Percentiles rank a stretch among this genome's conserved stretches.
These are phyloP conservation scores for Corrigiola litoralis DNA, from an alignment of 179 eudicot species.

Conservation along the genomic window DNA sequence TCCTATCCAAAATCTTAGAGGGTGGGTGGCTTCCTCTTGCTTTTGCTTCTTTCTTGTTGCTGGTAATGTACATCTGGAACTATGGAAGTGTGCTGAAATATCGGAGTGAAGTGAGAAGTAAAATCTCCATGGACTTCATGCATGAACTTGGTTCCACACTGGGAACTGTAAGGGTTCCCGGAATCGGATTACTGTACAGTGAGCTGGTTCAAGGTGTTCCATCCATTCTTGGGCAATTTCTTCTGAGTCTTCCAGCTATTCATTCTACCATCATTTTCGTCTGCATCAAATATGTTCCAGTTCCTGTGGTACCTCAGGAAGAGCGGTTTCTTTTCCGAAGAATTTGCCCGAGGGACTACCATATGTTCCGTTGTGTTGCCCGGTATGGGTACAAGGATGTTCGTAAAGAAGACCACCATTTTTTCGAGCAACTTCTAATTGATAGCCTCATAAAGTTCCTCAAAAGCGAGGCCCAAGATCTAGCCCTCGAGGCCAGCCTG, in stretches of 20 bases:
- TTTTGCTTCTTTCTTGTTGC: slow-evolving; percentile 62
- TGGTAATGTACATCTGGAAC: slow-evolving; percentile 87
- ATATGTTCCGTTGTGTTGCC: slow-evolving; percentile 78
- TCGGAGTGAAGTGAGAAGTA: slow-evolving; percentile 67
- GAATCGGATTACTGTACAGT: slow-evolving; percentile 71
- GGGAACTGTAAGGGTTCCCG: slow-evolving; percentile 74
- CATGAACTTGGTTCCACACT: slow-evolving; percentile 67
- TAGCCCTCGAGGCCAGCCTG: slow-evolving; percentile 49
- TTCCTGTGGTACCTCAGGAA: slow-evolving; percentile 81
- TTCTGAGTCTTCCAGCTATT: slow-evolving; percentile 74
- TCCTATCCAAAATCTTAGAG: slow-evolving; percentile 64
- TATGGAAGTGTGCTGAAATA: slow-evolving; percentile 86
- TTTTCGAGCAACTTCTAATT: slow-evolving; percentile 66
- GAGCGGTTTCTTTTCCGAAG: slow-evolving; percentile 82
- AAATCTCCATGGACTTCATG: slow-evolving; percentile 73
- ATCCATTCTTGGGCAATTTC: slow-evolving; percentile 72
- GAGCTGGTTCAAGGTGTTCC: slow-evolving; percentile 91
- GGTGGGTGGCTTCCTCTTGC: slow-evolving; percentile 96
- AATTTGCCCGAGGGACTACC: slow-evolving; percentile 76
- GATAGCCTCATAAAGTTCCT: slow-evolving; percentile 63
- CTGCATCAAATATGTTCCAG: slow-evolving; percentile 78
- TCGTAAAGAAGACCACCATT: slow-evolving; percentile 73
- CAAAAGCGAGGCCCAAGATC: slow-evolving; percentile 61
- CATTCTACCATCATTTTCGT: slow-evolving; percentile 85
- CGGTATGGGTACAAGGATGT: slow-evolving; percentile 89